Evolutionary conservation across 495 filamentous ascomycete species (phyloP).

Genomic region (Neurospora terricola): DNA sequence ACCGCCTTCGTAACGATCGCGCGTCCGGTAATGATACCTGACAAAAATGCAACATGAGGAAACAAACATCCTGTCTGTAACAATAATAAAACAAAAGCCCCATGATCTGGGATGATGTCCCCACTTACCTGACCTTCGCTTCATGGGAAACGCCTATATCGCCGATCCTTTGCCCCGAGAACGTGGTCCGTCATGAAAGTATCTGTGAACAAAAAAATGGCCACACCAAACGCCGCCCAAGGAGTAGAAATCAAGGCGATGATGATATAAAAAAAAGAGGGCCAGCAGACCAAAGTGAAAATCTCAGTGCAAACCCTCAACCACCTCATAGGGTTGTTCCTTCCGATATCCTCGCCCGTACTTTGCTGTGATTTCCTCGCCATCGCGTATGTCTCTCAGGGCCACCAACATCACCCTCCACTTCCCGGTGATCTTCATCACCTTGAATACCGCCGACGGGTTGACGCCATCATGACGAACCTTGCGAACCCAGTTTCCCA

Average conservation of each 20-base stretch:
- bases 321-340: slow-evolving; percentile 11
- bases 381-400: slow-evolving; percentile 11
- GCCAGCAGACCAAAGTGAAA: not conserved
- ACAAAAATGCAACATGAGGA: not conserved
- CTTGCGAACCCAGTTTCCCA: slow-evolving; percentile 25
- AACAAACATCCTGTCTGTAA: no score
- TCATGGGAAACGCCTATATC: not conserved
- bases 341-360: slow-evolving; percentile 13
- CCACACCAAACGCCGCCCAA: not conserved
- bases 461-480: slow-evolving; percentile 12
- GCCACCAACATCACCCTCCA: slow-evolving; percentile 19
- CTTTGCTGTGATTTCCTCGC: slow-evolving; percentile 21
- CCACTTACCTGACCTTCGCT: not conserved
- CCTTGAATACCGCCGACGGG: slow-evolving; percentile 11
- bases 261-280: not conserved
- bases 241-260: not conserved
- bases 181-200: not conserved
- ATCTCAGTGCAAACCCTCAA: slow-evolving; percentile 13
- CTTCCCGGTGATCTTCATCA: slow-evolving; percentile 16
- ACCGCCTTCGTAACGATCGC: not conserved
- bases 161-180: not conserved
- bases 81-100: not conserved
- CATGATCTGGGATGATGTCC: not conserved
- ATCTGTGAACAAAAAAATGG: not conserved
- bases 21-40: not conserved